Base-by-base conservation (phyloP, 75 land plant species). In the Isoetes taiwanensis region DNA sequence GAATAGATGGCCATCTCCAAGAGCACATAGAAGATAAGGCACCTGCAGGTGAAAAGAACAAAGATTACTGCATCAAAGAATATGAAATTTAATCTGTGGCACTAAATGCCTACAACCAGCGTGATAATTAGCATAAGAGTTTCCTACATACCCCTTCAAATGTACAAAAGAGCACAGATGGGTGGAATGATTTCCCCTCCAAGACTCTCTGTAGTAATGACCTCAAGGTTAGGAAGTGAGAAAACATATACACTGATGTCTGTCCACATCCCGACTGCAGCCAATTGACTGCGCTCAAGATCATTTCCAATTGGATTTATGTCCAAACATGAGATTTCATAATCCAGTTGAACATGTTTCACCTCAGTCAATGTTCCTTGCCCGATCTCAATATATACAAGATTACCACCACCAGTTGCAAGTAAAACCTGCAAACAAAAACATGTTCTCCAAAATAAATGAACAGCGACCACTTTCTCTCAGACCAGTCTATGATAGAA, bases 111-210 rank as follows among this genome's bases (percentile, higher is more conserved):
- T 53, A 33, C 20, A 14, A 6, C 14, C 20, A n/a, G n/a, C n/a
- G n/a, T n/a, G n/a, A 6, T 2, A 16, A 28, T 23, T 28, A 2
- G 30, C 30, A 12, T 23, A 28, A 2, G 12, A 8, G 2, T 23
- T 3, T 34, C 32, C 6, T 52, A 17, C 70, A 34, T 85, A 94
- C 99, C 81, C 96, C 99, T 66, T 94, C 99, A 74, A 94, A 94
- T 10, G 77, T 11, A 58, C 96, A 94, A 11, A 94, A 56, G 40
- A 94, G 96, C 29, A 94, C 99, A 32, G 99, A 94, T 21, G n/a
- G 96, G 96, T 57, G 99, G 96, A 11, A 90, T 90, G 9, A 94
- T 86, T 42, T 94, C 94, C 68, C 96, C 99, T 46, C 96, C 99
- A 52, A 94, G 54, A 54, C 60, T 69, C 52, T 84, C 80, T 60